A percentile compares a stretch with the other conserved stretches of the same genome.
Evolutionary conservation across 1,284 basidiomycete genomes (phyloP).

Genomic region (Volvariella surrecta): DNA sequence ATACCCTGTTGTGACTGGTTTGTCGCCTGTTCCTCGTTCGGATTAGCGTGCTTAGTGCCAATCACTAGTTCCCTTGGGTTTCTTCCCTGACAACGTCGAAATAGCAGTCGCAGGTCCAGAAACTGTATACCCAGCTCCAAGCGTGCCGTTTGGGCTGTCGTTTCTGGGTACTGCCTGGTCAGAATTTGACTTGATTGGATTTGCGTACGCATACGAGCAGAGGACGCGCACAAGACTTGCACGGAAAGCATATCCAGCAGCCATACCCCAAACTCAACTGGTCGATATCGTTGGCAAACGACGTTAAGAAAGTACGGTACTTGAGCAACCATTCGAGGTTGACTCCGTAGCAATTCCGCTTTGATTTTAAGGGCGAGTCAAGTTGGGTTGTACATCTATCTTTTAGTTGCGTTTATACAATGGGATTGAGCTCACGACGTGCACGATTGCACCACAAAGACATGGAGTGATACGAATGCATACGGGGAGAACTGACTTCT

Average conservation of each 20-base stretch:
- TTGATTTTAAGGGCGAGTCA: too few relatives aligned
- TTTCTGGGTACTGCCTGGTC: slow-evolving; percentile 59
- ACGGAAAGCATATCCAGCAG: slow-evolving; percentile 42
- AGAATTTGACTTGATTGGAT: slow-evolving; percentile 49
- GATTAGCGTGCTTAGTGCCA: not conserved
- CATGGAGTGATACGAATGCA: too few relatives aligned
- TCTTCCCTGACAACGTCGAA: slow-evolving; percentile 43
- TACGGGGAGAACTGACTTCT: too few relatives aligned
- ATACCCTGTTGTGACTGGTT: slow-evolving; percentile 51
- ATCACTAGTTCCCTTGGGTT: slow-evolving; percentile 46
- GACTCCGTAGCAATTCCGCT: too few relatives aligned
- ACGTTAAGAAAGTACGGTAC: too few relatives aligned
- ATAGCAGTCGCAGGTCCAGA: slow-evolving; percentile 30
- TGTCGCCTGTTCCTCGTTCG: not conserved
- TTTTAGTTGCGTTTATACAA: too few relatives aligned
- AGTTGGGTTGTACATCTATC: too few relatives aligned
- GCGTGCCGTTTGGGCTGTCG: slow-evolving; percentile 54
- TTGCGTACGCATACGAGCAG: slow-evolving; percentile 62
- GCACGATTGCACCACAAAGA: too few relatives aligned
- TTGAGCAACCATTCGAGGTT: too few relatives aligned
- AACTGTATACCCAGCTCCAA: slow-evolving; percentile 45
- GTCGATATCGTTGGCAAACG: slow-evolving; percentile 21
- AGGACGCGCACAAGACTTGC: slow-evolving; percentile 45
- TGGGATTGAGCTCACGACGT: too few relatives aligned
- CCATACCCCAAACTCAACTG: slow-evolving; percentile 55